These are phyloP conservation scores for Tricholoma bakamatsutake DNA, from an alignment of 768 basidiomycete species.

Conservation along the genomic window DNA sequence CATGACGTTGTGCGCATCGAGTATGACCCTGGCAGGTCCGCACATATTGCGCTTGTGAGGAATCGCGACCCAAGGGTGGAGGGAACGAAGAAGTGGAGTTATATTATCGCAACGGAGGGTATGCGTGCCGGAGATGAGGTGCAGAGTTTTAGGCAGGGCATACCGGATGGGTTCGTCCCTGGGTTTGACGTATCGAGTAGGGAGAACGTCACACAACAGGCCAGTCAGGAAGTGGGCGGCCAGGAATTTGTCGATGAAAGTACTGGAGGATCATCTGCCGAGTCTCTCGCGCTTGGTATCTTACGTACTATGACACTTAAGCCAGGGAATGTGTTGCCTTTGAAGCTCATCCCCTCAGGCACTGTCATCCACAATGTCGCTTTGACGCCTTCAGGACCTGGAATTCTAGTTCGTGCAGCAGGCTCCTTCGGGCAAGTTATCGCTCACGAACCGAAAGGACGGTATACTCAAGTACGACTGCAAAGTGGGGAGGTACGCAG, in stretches of 20 bases:
- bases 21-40: slow-evolving; percentile 91
- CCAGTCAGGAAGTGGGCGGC: slow-evolving; percentile 12
- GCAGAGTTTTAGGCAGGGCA: slow-evolving; percentile 78
- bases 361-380: slow-evolving; percentile 87
- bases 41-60: slow-evolving; percentile 87
- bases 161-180: slow-evolving; percentile 72
- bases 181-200: slow-evolving; percentile 28
- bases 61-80: slow-evolving; percentile 49
- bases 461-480: slow-evolving; percentile 78
- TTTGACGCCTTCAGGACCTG: slow-evolving; percentile 69
- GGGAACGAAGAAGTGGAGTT: slow-evolving; percentile 67
- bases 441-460: slow-evolving; percentile 62
- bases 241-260: slow-evolving; percentile 15
- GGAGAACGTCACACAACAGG: slow-evolving; percentile 12
- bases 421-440: slow-evolving; percentile 83
- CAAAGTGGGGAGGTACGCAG: slow-evolving; percentile 92
- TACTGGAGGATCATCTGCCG: slow-evolving; percentile 31
- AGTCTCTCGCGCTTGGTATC: slow-evolving; percentile 74
- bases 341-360: slow-evolving; percentile 87
- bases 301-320: slow-evolving; percentile 80
- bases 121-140: slow-evolving; percentile 85
- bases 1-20: slow-evolving; percentile 93
- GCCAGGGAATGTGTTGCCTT: slow-evolving; percentile 88
- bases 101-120: slow-evolving; percentile 90
- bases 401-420: slow-evolving; percentile 82